Evolutionary conservation across 345 rosid genomes (phyloP).

Genomic region (Melastoma malabathricum): DNA sequence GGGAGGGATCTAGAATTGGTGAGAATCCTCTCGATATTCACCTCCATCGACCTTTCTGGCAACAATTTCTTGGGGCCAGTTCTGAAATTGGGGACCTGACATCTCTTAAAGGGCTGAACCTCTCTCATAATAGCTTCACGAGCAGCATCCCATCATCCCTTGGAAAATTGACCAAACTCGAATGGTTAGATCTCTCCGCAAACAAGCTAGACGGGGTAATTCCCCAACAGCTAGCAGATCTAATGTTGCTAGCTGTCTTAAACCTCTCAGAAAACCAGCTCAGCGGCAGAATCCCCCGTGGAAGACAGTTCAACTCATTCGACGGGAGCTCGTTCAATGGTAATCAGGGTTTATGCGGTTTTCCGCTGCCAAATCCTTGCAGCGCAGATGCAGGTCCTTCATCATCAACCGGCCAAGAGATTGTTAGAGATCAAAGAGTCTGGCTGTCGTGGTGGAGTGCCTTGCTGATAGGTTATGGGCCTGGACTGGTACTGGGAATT

Average conservation of each 20-base stretch:
- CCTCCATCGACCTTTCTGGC: constrained; percentile 12
- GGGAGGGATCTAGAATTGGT: not conserved
- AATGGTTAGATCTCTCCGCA: constrained; percentile 6
- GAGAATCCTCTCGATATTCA: constrained; percentile 1
- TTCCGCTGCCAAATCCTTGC: constrained; percentile 5
- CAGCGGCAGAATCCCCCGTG: constrained; percentile 6
- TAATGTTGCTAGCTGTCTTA: not conserved
- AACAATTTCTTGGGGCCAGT: constrained; percentile 14
- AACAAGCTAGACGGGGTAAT: not conserved
- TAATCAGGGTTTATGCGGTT: constrained; percentile 14
- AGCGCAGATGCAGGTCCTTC: not conserved
- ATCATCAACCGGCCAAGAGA: not conserved
- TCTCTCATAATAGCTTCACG: constrained; percentile 11
- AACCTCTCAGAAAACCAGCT: constrained; percentile 11
- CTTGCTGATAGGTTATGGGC: too few species aligned
- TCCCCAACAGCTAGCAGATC: not conserved
- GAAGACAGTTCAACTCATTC: constrained; percentile 10
- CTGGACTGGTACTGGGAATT: too few species aligned
- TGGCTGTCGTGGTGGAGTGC: constrained; percentile 1
- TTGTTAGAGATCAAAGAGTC: too few species aligned
- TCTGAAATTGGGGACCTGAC: constrained; percentile 10
- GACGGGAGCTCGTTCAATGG: not conserved
- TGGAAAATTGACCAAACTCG: not conserved
- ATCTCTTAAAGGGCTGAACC: constrained; percentile 11
- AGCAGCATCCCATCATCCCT: constrained; percentile 10